phyloP scores from a whole-genome alignment of 2,329 filamentous ascomycete species.

The Colletotrichum aenigma region DNA sequence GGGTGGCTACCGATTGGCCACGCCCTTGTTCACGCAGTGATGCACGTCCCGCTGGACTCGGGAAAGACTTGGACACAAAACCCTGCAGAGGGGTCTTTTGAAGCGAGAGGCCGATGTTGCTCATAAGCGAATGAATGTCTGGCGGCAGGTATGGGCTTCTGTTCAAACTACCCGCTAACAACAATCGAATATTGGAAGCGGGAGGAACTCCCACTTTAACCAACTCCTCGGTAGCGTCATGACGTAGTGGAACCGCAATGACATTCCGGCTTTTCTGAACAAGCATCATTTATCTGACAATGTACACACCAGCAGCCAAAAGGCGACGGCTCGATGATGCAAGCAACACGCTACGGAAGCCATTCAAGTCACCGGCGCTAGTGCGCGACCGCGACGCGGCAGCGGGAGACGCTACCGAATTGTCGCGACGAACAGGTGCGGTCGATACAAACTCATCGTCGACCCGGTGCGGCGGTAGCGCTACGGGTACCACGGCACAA shows the following conservation, averaged over 20 bases:
- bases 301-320: slow-evolving; percentile 18
- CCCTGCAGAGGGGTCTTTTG: background rate
- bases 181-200: background rate
- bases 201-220: background rate
- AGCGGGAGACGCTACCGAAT: background rate
- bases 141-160: background rate
- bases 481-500: background rate
- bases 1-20: background rate
- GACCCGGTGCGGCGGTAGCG: background rate
- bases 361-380: slow-evolving; percentile 19
- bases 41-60: background rate
- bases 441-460: background rate
- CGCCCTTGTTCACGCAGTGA: background rate
- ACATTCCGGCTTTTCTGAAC: background rate
- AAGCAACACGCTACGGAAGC: slow-evolving; percentile 19
- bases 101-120: background rate
- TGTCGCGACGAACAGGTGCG: background rate
- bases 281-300: background rate
- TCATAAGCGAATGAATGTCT: background rate
- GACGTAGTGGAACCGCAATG: background rate
- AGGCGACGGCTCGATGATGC: slow-evolving; percentile 18
- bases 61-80: background rate
- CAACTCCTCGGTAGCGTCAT: background rate
- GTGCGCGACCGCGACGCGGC: background rate
- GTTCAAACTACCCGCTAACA: background rate